Evolutionary conservation across 306 rosid genomes (phyloP).

Genomic region (Amphicarpaea edgeworthii): DNA sequence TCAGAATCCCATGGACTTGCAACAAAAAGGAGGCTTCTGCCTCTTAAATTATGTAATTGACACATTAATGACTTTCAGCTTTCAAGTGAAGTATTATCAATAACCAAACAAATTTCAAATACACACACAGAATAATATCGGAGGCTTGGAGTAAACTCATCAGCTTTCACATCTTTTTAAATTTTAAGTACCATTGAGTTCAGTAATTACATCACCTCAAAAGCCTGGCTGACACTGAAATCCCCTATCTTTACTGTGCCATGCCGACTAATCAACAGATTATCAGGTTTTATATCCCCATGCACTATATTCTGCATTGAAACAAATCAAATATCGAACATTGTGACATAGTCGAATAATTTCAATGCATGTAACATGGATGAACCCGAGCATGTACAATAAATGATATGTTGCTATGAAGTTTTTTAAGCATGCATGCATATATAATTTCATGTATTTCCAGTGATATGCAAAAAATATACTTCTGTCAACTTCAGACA

Average conservation of each 20-base stretch:
- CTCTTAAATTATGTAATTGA: background rate
- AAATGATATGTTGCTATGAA: background rate
- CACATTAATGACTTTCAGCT: background rate
- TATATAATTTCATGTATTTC: conserved; percentile 33
- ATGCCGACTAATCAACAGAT: conserved; percentile 72
- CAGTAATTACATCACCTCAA: conserved; percentile 71
- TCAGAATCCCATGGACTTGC: no score
- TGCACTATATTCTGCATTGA: conserved; percentile 88
- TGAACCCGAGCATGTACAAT: conserved; percentile 3
- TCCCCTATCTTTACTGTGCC: conserved; percentile 98
- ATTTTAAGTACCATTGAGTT: background rate
- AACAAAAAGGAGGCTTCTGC: background rate
- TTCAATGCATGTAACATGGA: conserved; percentile 31
- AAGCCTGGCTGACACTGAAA: conserved; percentile 99
- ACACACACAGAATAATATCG: background rate
- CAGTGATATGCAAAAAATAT: background rate
- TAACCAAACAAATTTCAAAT: conserved; percentile 15
- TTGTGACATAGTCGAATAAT: conserved; percentile 14
- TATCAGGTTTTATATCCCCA: conserved; percentile 98
- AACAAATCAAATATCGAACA: conserved; percentile 40
- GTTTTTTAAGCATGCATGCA: background rate
- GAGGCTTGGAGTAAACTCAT: background rate
- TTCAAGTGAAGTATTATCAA: no score
- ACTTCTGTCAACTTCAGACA: conserved; percentile 16
- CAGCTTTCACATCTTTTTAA: no score